These are phyloP conservation scores for Daedalea quercina DNA, from an alignment of 768 basidiomycete species.

Conservation along the genomic window DNA sequence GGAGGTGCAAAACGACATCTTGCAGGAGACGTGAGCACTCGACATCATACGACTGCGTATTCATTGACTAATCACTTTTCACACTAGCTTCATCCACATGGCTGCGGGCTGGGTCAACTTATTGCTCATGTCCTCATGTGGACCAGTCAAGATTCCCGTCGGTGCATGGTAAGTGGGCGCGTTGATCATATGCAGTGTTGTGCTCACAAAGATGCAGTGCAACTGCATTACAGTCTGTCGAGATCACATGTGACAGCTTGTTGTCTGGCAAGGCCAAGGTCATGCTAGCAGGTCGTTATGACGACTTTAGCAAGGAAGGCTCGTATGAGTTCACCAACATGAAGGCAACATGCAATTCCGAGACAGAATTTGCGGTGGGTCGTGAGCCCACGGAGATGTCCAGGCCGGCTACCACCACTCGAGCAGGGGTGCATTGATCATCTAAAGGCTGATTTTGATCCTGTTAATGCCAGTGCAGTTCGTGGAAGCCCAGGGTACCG, in stretches of 20 bases:
- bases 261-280: slow-evolving; percentile 95
- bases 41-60: background rate
- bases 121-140: slow-evolving; percentile 89
- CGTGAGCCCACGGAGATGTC: slow-evolving; percentile 99
- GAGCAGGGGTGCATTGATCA: slow-evolving; percentile 67
- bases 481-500: slow-evolving; percentile 96
- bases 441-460: background rate
- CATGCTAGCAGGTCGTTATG: slow-evolving; percentile 98
- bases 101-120: slow-evolving; percentile 98
- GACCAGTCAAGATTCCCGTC: slow-evolving; percentile 98
- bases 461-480: slow-evolving; percentile 41
- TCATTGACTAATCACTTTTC: background rate
- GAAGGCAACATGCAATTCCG: slow-evolving; percentile 97
- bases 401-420: slow-evolving; percentile 91
- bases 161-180: slow-evolving; percentile 76
- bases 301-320: slow-evolving; percentile 98
- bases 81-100: slow-evolving; percentile 90
- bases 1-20: slow-evolving; percentile 96
- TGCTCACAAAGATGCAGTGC: slow-evolving; percentile 44
- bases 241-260: slow-evolving; percentile 94
- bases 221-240: slow-evolving; percentile 94
- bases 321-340: slow-evolving; percentile 99
- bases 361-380: slow-evolving; percentile 97
- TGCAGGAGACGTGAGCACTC: slow-evolving; percentile 87
- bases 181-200: background rate